Conservation (phyloP, 768 basidiomycete species). For the Hericium coralloides region DNA sequence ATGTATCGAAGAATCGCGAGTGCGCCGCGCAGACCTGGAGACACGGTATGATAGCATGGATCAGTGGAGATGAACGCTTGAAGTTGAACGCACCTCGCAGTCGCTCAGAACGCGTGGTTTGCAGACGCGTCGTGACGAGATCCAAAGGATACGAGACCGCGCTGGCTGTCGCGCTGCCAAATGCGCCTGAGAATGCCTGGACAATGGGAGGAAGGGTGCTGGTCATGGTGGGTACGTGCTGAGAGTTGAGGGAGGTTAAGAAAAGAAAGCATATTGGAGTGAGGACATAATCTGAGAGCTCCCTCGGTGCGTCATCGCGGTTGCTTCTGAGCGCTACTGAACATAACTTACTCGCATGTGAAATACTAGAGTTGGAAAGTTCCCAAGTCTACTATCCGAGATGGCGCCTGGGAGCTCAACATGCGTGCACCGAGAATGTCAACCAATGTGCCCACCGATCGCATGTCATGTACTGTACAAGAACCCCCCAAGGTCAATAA, state of each 20-base stretch:
- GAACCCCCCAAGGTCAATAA: no score
- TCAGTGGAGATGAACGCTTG: no score
- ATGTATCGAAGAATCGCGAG: constrained; percentile 29
- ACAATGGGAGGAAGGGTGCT: constrained; percentile 50
- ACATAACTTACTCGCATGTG: no score
- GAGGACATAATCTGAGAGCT: not conserved
- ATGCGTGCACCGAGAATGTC: no score
- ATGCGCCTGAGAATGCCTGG: constrained; percentile 48
- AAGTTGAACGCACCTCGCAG: constrained; percentile 7
- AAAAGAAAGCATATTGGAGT: not conserved
- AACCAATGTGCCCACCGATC: no score
- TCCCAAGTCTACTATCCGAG: no score
- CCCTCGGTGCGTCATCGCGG: no score
- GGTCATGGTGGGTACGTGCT: constrained; percentile 30
- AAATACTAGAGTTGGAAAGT: no score
- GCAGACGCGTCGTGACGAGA: constrained; percentile 44
- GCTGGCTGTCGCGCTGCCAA: constrained; percentile 48
- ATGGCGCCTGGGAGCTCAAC: no score
- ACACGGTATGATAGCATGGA: not conserved
- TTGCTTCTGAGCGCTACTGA: no score
- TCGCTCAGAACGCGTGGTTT: constrained; percentile 17
- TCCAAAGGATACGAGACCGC: constrained; percentile 49
- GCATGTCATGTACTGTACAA: no score
- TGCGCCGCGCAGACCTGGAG: constrained; percentile 23
- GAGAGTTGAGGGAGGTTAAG: no score